These are phyloP conservation scores for Trametes cingulata DNA, from an alignment of 768 basidiomycete genomes.

Conservation along the genomic window DNA sequence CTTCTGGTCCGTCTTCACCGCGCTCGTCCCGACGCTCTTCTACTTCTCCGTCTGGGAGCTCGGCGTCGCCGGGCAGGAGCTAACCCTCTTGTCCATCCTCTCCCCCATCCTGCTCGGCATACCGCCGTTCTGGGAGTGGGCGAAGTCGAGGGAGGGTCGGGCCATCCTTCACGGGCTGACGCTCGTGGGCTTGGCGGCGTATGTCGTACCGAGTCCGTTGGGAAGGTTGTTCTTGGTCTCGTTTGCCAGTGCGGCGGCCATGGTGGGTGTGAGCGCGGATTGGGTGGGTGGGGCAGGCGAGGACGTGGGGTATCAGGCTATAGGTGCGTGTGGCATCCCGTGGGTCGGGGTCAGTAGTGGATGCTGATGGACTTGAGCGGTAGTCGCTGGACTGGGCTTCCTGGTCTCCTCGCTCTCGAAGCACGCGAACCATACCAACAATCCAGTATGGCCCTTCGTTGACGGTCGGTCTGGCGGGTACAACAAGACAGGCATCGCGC, in stretches of 20 bases:
- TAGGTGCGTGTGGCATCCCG: conserved; percentile 44
- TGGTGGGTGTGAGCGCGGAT: conserved; percentile 51
- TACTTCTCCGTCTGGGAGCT: conserved; percentile 94
- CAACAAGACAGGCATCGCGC: conserved; percentile 63
- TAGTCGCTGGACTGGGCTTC: conserved; percentile 69
- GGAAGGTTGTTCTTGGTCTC: conserved; percentile 60
- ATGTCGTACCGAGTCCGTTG: conserved; percentile 48
- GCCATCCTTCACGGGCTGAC: conserved; percentile 49
- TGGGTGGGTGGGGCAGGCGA: conserved; percentile 48
- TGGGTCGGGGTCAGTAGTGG: background rate
- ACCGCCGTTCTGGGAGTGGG: conserved; percentile 45
- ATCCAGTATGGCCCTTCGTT: conserved; percentile 85
- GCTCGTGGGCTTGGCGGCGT: conserved; percentile 56
- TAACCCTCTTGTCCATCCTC: conserved; percentile 69
- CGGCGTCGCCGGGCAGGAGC: conserved; percentile 79
- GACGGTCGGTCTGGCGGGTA: conserved; percentile 64
- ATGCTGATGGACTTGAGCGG: background rate
- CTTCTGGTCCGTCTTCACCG: conserved; percentile 83
- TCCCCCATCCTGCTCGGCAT: conserved; percentile 64
- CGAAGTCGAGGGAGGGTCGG: conserved; percentile 49
- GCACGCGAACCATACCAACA: conserved; percentile 77
- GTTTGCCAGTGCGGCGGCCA: conserved; percentile 49
- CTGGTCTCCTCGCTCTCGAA: conserved; percentile 69
- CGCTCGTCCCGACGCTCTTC: conserved; percentile 77
- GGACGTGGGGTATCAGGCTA: conserved; percentile 46